A percentile compares a stretch with the other conserved stretches of the same genome.
These are phyloP conservation scores for Neurospora sp. DNA, from an alignment of 2,329 filamentous ascomycete species.

Conservation along the genomic window DNA sequence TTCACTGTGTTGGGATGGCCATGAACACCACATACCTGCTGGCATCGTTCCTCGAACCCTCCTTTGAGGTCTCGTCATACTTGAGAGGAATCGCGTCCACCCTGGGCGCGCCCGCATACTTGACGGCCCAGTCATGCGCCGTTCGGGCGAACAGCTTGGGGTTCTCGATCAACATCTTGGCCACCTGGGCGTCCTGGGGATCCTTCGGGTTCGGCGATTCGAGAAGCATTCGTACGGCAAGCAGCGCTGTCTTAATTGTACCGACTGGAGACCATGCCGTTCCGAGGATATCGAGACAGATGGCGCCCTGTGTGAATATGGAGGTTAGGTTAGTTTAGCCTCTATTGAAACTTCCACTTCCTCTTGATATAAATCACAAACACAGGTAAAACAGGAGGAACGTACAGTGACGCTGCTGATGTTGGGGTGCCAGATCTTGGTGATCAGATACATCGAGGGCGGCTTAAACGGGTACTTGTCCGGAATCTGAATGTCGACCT, in stretches of 20 bases:
- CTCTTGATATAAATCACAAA: background rate
- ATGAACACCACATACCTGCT: conserved; percentile 24
- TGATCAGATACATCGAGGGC: conserved; percentile 82
- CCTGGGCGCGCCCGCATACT: conserved; percentile 65
- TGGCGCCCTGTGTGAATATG: conserved; percentile 61
- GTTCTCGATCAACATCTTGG: conserved; percentile 73
- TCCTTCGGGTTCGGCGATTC: conserved; percentile 92
- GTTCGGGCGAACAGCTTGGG: conserved; percentile 70
- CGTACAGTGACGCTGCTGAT: conserved; percentile 82
- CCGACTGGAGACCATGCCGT: conserved; percentile 90
- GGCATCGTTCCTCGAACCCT: conserved; percentile 46
- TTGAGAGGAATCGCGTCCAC: conserved; percentile 26
- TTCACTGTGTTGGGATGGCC: background rate
- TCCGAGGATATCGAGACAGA: conserved; percentile 88
- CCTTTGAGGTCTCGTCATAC: conserved; percentile 8
- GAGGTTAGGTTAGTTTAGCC: conserved; percentile 6
- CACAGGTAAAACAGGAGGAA: background rate
- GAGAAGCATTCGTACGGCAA: conserved; percentile 87
- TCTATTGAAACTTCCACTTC: background rate
- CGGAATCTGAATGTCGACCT: conserved; percentile 79
- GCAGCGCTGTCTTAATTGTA: conserved; percentile 88
- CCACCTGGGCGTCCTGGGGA: conserved; percentile 92
- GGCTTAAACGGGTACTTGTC: conserved; percentile 88
- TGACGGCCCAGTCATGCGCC: conserved; percentile 84
- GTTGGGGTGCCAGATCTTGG: conserved; percentile 95